These are phyloP conservation scores for Candida glucosophila DNA, from an alignment of 1,139 yeast genomes.

Conservation along the genomic window DNA sequence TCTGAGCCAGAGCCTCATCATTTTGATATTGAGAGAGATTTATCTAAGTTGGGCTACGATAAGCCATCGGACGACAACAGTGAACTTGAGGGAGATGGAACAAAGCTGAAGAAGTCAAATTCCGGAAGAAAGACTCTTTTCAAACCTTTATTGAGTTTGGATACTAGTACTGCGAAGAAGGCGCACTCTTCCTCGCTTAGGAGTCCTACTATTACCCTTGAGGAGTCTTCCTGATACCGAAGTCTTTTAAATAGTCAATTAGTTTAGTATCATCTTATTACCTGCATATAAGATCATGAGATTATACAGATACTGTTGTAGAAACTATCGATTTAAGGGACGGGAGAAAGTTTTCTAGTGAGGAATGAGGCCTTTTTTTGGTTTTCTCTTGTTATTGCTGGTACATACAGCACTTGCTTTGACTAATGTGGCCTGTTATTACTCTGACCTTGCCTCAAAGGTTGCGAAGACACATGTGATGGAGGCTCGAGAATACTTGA, in stretches of 20 bases:
- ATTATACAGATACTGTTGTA: too few species aligned
- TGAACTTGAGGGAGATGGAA: neutral
- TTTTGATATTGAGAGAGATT: constrained; percentile 19
- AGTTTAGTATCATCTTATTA: too few species aligned
- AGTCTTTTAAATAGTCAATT: constrained; percentile 1
- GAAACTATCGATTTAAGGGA: too few species aligned
- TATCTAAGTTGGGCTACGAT: constrained; percentile 23
- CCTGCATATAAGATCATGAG: too few species aligned
- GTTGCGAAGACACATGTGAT: too few species aligned
- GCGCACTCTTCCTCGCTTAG: constrained; percentile 1
- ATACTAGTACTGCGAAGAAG: constrained; percentile 8
- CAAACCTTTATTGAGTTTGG: constrained; percentile 19
- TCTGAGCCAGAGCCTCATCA: constrained; percentile 33
- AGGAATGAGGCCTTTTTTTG: too few species aligned
- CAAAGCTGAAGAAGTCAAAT: constrained; percentile 11
- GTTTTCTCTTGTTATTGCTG: too few species aligned
- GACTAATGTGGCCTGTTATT: too few species aligned
- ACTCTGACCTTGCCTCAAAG: too few species aligned
- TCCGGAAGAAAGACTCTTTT: constrained; percentile 29
- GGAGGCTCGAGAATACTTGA: neutral
- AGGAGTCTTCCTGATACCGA: constrained; percentile 17
- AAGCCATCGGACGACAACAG: too few species aligned
- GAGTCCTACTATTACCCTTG: constrained; percentile 36
- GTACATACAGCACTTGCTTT: too few species aligned
- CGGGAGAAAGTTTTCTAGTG: too few species aligned